Base-by-base conservation (phyloP, 805 yeast species). In the Hanseniaspora mollemarum region DNA sequence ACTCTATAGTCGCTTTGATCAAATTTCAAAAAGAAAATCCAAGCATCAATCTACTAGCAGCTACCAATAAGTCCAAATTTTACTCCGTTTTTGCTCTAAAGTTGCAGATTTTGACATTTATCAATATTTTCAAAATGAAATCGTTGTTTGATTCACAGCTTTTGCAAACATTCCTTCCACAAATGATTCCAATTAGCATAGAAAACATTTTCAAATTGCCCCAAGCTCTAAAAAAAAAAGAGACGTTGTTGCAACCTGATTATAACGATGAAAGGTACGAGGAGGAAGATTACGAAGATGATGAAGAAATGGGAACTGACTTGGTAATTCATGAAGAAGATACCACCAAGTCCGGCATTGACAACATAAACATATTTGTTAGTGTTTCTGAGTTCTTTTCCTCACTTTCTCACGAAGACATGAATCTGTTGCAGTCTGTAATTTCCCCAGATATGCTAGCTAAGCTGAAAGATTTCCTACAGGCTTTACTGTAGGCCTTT, bases 41-140 rank as follows among this genome's bases (percentile, higher is more conserved):
- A 22, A 3, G n/a, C 8, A 28, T 37, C 16, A 37, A 37, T 37
- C 8, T 37, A 22, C 22, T 39, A 16, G 21, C 16, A 10, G 32
- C 29, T 16, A 39, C 43, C 4, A 33, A 33, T 59, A 69, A 71
- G 24, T 57, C 74, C 24, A 67, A 65, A 21, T 71, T 84, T 56
- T 72, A 73, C 29, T 71, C 87, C 44, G 95, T 86, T 2, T 85
- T 80, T 59, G 92, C 85, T 57, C 71, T 84, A 60, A 88, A 87
- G 66, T 67, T 90, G 42, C 80, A 82, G 39, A 70, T 77, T 8
- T 60, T 87, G 54, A 88, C 90, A 0, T 67, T 82, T 40, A 62
- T 87, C 49, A 70, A 81, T 0, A 50, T 84, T 31, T 56, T 77
- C 36, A 58, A 65, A 18, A 53, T 67, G 16, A 69, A 70, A 1